Percentiles rank a stretch among this genome's conserved stretches.
Evolutionary conservation across 495 filamentous ascomycete species (phyloP).

Genomic region (Neurospora terricola): DNA sequence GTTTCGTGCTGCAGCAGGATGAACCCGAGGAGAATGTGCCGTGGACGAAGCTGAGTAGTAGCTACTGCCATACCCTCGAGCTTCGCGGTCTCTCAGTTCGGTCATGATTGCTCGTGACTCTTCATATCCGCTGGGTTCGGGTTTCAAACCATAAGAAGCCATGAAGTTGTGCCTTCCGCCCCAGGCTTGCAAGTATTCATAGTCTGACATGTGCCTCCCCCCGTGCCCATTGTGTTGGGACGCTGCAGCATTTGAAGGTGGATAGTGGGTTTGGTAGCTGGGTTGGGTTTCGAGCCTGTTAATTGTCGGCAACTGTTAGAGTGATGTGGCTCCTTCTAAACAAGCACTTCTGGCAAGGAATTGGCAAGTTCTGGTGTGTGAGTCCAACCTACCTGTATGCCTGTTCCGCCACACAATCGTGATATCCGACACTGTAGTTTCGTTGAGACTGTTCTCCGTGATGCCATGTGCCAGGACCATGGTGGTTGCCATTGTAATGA

Average conservation of each 20-base stretch:
- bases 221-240: neutral
- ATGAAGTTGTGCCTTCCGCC: neutral
- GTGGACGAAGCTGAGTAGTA: neutral
- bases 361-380: neutral
- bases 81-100: neutral
- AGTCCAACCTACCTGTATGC: neutral
- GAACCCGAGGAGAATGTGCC: neutral
- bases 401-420: neutral
- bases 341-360: neutral
- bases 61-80: neutral
- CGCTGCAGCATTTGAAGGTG: neutral
- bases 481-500: neutral
- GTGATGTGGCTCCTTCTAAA: neutral
- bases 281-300: neutral
- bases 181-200: neutral
- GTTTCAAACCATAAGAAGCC: neutral
- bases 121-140: neutral
- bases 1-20: neutral
- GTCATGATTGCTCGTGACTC: neutral
- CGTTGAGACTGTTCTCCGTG: neutral
- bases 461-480: neutral
- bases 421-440: neutral
- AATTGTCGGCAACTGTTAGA: neutral
- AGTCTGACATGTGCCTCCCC: neutral
- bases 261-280: neutral